A percentile compares a stretch with the other conserved stretches of the same genome.
Evolutionary conservation across 192 early-diverging fungal genomes (phyloP).

Genomic region (Coemansia sp.): DNA sequence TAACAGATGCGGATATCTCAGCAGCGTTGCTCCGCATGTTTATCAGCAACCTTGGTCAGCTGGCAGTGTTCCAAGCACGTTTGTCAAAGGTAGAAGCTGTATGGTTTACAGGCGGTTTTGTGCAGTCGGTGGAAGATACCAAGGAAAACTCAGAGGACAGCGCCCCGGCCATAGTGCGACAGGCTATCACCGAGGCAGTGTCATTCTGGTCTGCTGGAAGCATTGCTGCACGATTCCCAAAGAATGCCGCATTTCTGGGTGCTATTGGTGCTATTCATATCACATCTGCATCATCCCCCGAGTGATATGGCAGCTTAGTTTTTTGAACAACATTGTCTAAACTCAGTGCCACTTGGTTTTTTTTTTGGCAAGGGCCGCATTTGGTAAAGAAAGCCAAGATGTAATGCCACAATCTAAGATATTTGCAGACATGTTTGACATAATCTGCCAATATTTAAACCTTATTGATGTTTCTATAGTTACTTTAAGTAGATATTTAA

Average conservation of each 20-base stretch:
- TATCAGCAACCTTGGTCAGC: slow-evolving; percentile 41
- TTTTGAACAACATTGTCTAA: too few relatives aligned
- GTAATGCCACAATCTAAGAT: too few relatives aligned
- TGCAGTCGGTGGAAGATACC: slow-evolving; percentile 1
- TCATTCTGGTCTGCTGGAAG: slow-evolving; percentile 40
- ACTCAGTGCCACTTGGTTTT: too few relatives aligned
- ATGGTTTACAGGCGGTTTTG: slow-evolving; percentile 49
- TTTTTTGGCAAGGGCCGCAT: too few relatives aligned
- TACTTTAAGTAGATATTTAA: too few relatives aligned
- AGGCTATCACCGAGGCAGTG: slow-evolving; percentile 29
- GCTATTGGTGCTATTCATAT: slow-evolving; percentile 31
- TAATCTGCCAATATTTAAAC: too few relatives aligned
- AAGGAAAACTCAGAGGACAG: neutral
- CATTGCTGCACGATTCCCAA: slow-evolving; percentile 22
- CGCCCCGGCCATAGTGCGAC: slow-evolving; percentile 8
- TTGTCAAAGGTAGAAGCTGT: slow-evolving; percentile 16
- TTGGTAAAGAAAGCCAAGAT: too few relatives aligned
- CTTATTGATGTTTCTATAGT: too few relatives aligned
- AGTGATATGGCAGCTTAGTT: neutral
- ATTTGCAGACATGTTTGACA: too few relatives aligned
- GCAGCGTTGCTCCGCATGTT: slow-evolving; percentile 48
- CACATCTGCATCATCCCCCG: neutral
- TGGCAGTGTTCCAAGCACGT: slow-evolving; percentile 48
- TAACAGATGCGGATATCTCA: slow-evolving; percentile 27
- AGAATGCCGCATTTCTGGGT: slow-evolving; percentile 26